These are phyloP conservation scores for Lasiodiplodia gonubiensis DNA, from an alignment of 2,329 filamentous ascomycete genomes.

Conservation along the genomic window DNA sequence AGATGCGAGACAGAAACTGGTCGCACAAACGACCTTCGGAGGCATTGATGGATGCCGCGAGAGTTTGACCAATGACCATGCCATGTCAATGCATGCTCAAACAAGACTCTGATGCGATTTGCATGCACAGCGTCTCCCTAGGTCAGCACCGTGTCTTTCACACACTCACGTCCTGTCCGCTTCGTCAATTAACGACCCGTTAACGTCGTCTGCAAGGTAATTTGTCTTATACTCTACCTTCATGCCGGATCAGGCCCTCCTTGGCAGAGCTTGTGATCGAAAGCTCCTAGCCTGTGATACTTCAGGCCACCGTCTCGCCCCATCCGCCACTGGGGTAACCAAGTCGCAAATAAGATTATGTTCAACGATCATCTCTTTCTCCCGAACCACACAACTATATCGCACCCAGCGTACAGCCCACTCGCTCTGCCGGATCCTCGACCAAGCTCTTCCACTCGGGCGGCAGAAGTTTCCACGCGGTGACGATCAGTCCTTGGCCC, in stretches of 20 bases:
- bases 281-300: background rate
- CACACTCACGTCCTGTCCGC: background rate
- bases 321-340: background rate
- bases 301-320: background rate
- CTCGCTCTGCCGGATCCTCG: slow-evolving; percentile 9
- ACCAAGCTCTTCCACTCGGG: slow-evolving; percentile 10
- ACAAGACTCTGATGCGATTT: background rate
- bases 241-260: background rate
- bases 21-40: too few species aligned
- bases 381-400: background rate
- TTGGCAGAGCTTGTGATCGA: background rate
- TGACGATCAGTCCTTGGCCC: slow-evolving; percentile 6
- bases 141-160: background rate
- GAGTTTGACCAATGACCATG: background rate
- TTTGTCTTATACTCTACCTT: background rate
- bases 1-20: too few species aligned
- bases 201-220: background rate
- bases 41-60: background rate
- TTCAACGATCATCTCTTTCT: background rate
- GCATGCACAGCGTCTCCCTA: background rate
- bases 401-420: slow-evolving; percentile 5
- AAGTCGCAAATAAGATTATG: background rate
- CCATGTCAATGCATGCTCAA: background rate
- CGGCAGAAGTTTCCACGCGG: slow-evolving; percentile 18
- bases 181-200: background rate